Conservation (phyloP, 1,284 basidiomycete genomes). For the Limonomyces culmigenus region DNA sequence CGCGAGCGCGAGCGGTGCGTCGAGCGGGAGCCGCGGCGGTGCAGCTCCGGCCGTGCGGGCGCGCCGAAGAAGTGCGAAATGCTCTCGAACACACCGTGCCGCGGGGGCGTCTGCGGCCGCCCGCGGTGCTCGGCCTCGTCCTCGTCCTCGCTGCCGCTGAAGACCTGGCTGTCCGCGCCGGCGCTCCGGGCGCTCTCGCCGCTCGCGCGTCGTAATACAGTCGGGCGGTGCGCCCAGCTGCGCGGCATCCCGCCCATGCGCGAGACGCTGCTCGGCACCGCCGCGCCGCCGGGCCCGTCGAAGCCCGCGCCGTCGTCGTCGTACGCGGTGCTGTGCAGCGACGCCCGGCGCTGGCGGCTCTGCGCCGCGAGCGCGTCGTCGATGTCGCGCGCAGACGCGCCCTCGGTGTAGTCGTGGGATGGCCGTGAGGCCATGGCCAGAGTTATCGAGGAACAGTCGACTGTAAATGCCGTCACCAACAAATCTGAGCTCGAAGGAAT, state of each 20-base stretch:
- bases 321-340: conserved; percentile 38
- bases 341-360: conserved; percentile 41
- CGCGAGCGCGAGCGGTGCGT: conserved; percentile 36
- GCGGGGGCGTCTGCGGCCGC: conserved; percentile 20
- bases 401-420: conserved; percentile 62
- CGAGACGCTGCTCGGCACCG: conserved; percentile 60
- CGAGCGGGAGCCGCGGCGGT: conserved; percentile 35
- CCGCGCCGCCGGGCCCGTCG: conserved; percentile 54
- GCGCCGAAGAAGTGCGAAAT: conserved; percentile 54
- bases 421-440: not conserved
- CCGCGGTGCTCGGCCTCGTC: conserved; percentile 7
- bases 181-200: conserved; percentile 26
- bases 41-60: conserved; percentile 21
- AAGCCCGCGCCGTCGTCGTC: conserved; percentile 35
- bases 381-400: conserved; percentile 63
- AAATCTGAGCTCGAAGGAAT: too few relatives aligned
- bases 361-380: conserved; percentile 31
- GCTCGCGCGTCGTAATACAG: conserved; percentile 25
- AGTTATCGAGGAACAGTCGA: too few relatives aligned
- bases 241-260: too few relatives aligned
- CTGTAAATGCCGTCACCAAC: too few relatives aligned
- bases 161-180: conserved; percentile 20
- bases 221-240: too few relatives aligned
- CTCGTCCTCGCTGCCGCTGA: conserved; percentile 5
- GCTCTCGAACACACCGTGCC: conserved; percentile 42